A percentile compares a stretch with the other conserved stretches of the same genome.
Conservation (phyloP, 345 rosid species). For the Aquilaria malaccensis region DNA sequence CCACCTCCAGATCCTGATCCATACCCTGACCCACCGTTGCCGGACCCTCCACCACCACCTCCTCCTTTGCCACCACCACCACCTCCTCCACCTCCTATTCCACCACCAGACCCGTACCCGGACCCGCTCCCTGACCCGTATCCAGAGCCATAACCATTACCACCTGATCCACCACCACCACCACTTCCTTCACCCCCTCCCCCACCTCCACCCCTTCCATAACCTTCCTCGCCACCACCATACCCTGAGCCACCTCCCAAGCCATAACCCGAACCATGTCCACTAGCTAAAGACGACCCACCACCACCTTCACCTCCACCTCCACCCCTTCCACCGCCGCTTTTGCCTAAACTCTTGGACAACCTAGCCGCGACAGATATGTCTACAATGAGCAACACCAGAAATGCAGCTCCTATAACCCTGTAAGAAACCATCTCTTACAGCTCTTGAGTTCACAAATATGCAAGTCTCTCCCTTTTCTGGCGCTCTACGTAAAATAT, state of each 20-base stretch:
- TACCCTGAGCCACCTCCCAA: slow-evolving; percentile 30
- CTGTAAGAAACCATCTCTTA: slow-evolving; percentile 22
- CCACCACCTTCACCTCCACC: slow-evolving; percentile 37
- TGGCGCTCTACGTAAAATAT: too few relatives aligned
- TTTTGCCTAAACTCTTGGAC: slow-evolving; percentile 5
- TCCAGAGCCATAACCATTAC: slow-evolving; percentile 19
- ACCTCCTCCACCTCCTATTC: slow-evolving; percentile 10
- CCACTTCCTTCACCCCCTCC: slow-evolving; percentile 27
- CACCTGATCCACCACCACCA: slow-evolving; percentile 16
- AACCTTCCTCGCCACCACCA: slow-evolving; percentile 25
- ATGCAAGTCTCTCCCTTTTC: too few relatives aligned
- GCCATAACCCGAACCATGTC: slow-evolving; percentile 41
- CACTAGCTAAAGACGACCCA: slow-evolving; percentile 20
- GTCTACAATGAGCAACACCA: slow-evolving; percentile 36
- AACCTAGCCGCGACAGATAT: slow-evolving; percentile 40
- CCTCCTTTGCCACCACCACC: slow-evolving; percentile 23
- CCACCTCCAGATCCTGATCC: slow-evolving; percentile 19
- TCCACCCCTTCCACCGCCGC: slow-evolving; percentile 29
- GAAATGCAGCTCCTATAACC: slow-evolving; percentile 31
- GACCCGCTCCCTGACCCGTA: slow-evolving; percentile 24
- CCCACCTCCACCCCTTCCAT: slow-evolving; percentile 30
- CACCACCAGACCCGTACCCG: slow-evolving; percentile 20
- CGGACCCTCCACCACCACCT: slow-evolving; percentile 30
- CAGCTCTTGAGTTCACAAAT: too few relatives aligned
- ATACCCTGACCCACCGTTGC: slow-evolving; percentile 16